A percentile compares a stretch with the other conserved stretches of the same genome.
phyloP scores from a whole-genome alignment of 2,329 filamentous ascomycete genomes.

The Fusarium lyarnte region DNA sequence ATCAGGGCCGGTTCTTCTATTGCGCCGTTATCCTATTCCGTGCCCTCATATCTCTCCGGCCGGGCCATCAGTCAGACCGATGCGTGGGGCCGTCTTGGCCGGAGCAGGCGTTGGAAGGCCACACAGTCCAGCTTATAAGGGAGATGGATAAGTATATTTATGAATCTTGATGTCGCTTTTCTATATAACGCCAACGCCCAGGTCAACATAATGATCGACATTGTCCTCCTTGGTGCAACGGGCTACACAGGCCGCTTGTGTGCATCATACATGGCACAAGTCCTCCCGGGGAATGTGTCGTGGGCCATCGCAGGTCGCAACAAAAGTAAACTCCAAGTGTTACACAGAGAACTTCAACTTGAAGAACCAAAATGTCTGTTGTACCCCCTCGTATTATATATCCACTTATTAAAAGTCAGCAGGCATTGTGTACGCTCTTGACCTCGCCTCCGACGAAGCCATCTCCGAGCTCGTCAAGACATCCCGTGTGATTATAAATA shows the following conservation, averaged over 20 bases:
- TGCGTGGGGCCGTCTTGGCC: conserved; percentile 19
- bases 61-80: conserved; percentile 23
- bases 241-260: conserved; percentile 84
- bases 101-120: background rate
- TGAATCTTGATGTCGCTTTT: background rate
- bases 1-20: background rate
- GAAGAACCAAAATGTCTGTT: conserved; percentile 6
- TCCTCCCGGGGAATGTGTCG: conserved; percentile 76
- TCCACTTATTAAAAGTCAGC: background rate
- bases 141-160: background rate
- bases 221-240: conserved; percentile 65
- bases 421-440: conserved; percentile 6
- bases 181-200: background rate
- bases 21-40: background rate
- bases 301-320: conserved; percentile 88
- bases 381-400: background rate
- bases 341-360: conserved; percentile 57
- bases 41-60: background rate
- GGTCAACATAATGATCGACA: background rate
- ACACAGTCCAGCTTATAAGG: background rate
- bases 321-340: conserved; percentile 71
- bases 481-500: conserved; percentile 10
- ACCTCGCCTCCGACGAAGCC: conserved; percentile 1
- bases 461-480: background rate
- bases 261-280: conserved; percentile 74